These are phyloP conservation scores for Xylaria digitata DNA, from an alignment of 2,329 filamentous ascomycete genomes.

Conservation along the genomic window DNA sequence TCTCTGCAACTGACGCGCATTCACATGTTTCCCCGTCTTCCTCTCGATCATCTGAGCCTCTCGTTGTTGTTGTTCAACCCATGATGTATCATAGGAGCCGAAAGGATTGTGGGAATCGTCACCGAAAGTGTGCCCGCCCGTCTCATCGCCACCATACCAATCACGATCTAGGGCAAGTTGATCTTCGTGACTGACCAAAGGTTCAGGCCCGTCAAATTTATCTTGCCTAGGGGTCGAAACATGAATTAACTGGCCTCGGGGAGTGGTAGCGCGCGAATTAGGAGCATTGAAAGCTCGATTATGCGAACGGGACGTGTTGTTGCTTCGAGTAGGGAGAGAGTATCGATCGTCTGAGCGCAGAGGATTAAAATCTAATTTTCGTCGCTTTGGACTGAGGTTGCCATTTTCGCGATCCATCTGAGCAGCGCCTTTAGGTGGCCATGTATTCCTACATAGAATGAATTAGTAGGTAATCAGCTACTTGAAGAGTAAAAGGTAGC, in stretches of 20 bases:
- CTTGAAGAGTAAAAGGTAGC: too few species aligned
- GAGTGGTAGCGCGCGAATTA: slow-evolving; percentile 46
- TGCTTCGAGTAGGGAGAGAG: slow-evolving; percentile 61
- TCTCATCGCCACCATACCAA: slow-evolving; percentile 92
- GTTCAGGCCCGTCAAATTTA: slow-evolving; percentile 72
- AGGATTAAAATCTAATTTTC: slow-evolving; percentile 71
- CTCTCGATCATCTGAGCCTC: slow-evolving; percentile 82
- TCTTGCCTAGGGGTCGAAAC: slow-evolving; percentile 61
- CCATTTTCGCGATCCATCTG: slow-evolving; percentile 50
- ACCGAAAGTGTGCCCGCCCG: slow-evolving; percentile 82
- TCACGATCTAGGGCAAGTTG: slow-evolving; percentile 83
- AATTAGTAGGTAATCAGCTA: too few species aligned
- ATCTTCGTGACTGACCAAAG: slow-evolving; percentile 73
- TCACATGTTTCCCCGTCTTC: slow-evolving; percentile 77
- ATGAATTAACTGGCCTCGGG: slow-evolving; percentile 48
- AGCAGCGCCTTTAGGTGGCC: background rate
- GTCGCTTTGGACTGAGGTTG: slow-evolving; percentile 68
- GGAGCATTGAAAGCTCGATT: slow-evolving; percentile 48
- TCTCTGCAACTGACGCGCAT: slow-evolving; percentile 81
- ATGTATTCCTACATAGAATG: too few species aligned
- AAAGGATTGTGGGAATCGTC: slow-evolving; percentile 96
- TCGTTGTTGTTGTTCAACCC: slow-evolving; percentile 75
- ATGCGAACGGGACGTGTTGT: slow-evolving; percentile 54
- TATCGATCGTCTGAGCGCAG: slow-evolving; percentile 67
- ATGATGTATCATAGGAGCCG: slow-evolving; percentile 77